These are phyloP conservation scores for Chlamydomonas reinhardtii DNA, from an alignment of 163 green algal species.

Conservation along the genomic window DNA sequence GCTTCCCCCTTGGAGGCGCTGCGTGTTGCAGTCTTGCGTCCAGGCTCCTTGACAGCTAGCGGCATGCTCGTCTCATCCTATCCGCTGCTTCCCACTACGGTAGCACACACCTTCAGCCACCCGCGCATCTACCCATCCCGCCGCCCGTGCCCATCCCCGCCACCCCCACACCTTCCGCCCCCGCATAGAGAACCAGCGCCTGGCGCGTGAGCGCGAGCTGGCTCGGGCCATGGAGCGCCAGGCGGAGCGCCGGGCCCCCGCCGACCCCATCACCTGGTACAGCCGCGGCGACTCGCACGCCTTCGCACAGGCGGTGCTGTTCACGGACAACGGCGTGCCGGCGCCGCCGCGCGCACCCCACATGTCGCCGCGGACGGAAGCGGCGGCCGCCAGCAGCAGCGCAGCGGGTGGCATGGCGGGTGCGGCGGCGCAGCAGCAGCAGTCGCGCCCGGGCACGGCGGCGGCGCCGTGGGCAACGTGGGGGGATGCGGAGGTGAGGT, in stretches of 20 bases:
- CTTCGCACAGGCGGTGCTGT: neutral
- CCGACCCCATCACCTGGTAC: slow-evolving; percentile 19
- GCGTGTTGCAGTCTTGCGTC: too few relatives aligned
- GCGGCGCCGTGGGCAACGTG: neutral
- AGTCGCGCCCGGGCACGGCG: neutral
- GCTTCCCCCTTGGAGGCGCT: too few relatives aligned
- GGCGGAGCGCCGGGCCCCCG: neutral
- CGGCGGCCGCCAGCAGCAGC: neutral
- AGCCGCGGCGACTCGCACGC: slow-evolving; percentile 33
- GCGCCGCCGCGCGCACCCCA: neutral
- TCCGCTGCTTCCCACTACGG: too few relatives aligned
- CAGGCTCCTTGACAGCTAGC: too few relatives aligned
- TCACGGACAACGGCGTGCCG: neutral
- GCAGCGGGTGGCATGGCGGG: too few relatives aligned
- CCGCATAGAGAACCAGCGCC: slow-evolving; percentile 39
- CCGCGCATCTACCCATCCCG: too few relatives aligned
- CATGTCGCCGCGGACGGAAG: too few relatives aligned
- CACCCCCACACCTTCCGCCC: neutral
- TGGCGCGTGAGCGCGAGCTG: slow-evolving; percentile 18
- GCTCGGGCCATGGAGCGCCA: neutral
- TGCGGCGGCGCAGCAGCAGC: too few relatives aligned
- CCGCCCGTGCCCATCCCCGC: too few relatives aligned
- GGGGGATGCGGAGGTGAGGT: neutral
- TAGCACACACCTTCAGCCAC: too few relatives aligned
- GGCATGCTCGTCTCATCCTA: too few relatives aligned